Evolutionary conservation across 2,329 filamentous ascomycete genomes (phyloP).

Genomic region (Stachybotrys chlorohalonatus): DNA sequence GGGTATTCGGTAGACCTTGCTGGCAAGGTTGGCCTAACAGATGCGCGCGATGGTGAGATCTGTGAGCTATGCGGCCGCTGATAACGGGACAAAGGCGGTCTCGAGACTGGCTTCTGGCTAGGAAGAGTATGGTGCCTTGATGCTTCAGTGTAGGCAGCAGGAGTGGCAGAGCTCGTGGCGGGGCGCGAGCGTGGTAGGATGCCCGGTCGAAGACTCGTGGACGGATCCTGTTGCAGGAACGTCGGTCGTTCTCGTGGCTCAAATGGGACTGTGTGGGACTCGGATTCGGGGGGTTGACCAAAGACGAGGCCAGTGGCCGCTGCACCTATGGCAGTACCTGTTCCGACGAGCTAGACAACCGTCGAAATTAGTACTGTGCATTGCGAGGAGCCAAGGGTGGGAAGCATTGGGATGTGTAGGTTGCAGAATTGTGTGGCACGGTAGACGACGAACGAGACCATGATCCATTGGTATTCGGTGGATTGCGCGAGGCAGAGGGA

Average conservation of each 20-base stretch:
- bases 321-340: conserved; percentile 52
- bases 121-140: conserved; percentile 19
- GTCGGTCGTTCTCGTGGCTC: conserved; percentile 18
- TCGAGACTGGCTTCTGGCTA: conserved; percentile 20
- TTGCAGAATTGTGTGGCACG: conserved; percentile 10
- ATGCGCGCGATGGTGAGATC: conserved; percentile 26
- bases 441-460: conserved; percentile 9
- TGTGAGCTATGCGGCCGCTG: conserved; percentile 30
- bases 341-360: conserved; percentile 45
- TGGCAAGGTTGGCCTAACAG: conserved; percentile 33
- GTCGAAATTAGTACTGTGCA: neutral
- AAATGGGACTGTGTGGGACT: conserved; percentile 16
- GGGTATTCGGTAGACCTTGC: conserved; percentile 28
- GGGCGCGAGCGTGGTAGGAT: conserved; percentile 28
- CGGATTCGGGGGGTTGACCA: conserved; percentile 40
- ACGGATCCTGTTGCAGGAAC: conserved; percentile 25
- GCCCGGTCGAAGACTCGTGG: conserved; percentile 14
- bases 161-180: conserved; percentile 30
- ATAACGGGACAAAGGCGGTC: conserved; percentile 27
- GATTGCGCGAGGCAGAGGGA: conserved; percentile 5
- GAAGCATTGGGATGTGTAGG: conserved; percentile 7
- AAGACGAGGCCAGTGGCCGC: conserved; percentile 51
- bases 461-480: neutral
- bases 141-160: conserved; percentile 19
- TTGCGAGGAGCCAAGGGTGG: conserved; percentile 6